Percentiles rank a stretch among this genome's conserved stretches.
phyloP scores from a whole-genome alignment of 495 filamentous ascomycete genomes.

The Aspergillus funiculosus region DNA sequence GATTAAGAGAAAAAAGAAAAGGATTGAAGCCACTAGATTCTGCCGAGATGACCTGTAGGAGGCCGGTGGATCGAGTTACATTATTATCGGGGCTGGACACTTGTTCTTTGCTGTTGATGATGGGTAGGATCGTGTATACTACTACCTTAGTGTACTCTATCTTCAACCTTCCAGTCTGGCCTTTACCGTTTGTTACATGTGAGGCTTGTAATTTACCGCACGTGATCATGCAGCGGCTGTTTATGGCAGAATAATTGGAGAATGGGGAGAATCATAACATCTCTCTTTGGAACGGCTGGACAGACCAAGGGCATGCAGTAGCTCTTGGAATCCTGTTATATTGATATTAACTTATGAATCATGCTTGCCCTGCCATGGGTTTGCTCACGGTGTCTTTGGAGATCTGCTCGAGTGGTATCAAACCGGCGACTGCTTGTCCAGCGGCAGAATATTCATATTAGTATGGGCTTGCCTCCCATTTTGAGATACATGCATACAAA shows the following conservation, averaged over 20 bases:
- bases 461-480: constrained; percentile 17
- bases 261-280: too few relatives aligned
- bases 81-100: constrained; percentile 3
- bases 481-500: background rate
- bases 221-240: background rate
- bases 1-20: background rate
- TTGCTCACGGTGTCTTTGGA: constrained; percentile 29
- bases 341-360: background rate
- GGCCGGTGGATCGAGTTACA: constrained; percentile 9
- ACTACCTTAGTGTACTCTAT: background rate
- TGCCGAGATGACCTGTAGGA: background rate
- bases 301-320: too few relatives aligned
- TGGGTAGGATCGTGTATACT: background rate
- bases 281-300: too few relatives aligned
- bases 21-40: background rate
- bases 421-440: constrained; percentile 12
- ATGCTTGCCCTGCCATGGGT: constrained; percentile 32
- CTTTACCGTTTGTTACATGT: constrained; percentile 30
- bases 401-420: constrained; percentile 17
- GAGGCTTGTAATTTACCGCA: constrained; percentile 4
- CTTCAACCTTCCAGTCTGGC: constrained; percentile 30
- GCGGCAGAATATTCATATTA: constrained; percentile 26
- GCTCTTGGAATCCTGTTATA: background rate
- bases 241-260: background rate
- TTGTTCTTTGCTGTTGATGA: background rate